Conservation (phyloP, 192 early-diverging fungal species). For the Chytriomyces sp. region DNA sequence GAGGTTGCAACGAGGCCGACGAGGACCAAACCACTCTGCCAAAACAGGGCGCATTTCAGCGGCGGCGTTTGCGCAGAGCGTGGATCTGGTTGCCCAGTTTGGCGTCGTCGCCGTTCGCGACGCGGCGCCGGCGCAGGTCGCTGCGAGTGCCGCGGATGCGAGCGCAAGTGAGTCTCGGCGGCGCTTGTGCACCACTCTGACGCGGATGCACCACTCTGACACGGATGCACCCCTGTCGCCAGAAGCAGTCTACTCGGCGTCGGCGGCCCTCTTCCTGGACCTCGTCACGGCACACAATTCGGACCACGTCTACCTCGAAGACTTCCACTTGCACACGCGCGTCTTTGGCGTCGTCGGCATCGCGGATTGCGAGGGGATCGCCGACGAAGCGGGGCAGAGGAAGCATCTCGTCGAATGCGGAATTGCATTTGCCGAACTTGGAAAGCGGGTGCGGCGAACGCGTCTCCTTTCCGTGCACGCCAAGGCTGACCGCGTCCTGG, state of each 20-base stretch:
- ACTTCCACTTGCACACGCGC: constrained; percentile 73
- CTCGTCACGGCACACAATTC: constrained; percentile 68
- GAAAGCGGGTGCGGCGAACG: constrained; percentile 55
- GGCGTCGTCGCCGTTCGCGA: constrained; percentile 67
- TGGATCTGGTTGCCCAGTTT: constrained; percentile 67
- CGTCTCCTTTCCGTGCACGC: too few species aligned
- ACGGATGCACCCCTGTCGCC: too few species aligned
- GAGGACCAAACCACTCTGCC: not conserved
- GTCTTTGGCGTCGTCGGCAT: constrained; percentile 72
- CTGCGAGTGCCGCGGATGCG: too few species aligned
- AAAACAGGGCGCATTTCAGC: constrained; percentile 51
- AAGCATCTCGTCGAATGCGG: constrained; percentile 56
- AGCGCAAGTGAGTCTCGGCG: too few species aligned
- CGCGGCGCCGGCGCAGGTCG: constrained; percentile 69
- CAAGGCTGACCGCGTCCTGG: not conserved
- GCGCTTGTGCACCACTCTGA: too few species aligned
- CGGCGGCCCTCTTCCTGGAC: constrained; percentile 43
- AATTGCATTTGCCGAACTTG: constrained; percentile 59
- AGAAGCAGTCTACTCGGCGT: too few species aligned
- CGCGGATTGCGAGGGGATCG: constrained; percentile 72
- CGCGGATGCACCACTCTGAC: too few species aligned
- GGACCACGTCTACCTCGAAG: constrained; percentile 74
- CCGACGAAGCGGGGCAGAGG: constrained; percentile 21
- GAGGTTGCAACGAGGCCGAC: not conserved
- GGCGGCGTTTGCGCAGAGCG: constrained; percentile 66